A percentile compares a stretch with the other conserved stretches of the same genome.
phyloP scores from a whole-genome alignment of 805 yeast genomes.

The Hanseniaspora valbyensis region DNA sequence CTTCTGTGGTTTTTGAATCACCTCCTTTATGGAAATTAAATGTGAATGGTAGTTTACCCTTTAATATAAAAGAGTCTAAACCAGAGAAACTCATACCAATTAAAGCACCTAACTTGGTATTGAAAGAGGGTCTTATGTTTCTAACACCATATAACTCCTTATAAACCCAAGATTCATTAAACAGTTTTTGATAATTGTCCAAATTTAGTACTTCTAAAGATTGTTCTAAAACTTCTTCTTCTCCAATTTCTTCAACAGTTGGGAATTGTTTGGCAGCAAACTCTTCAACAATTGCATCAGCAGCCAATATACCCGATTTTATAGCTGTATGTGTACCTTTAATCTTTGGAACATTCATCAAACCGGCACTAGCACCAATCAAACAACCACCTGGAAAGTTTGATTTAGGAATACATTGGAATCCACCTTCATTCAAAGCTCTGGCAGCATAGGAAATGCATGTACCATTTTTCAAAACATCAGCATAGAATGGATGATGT shows the following conservation, averaged over 20 bases:
- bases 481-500: conserved; percentile 71
- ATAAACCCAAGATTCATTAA: conserved; percentile 72
- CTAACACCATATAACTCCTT: conserved; percentile 77
- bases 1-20: conserved; percentile 61
- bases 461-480: conserved; percentile 73
- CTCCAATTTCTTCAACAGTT: conserved; percentile 29
- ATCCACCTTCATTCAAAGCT: conserved; percentile 95
- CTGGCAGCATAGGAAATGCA: conserved; percentile 93
- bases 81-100: conserved; percentile 86
- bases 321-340: conserved; percentile 98
- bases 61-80: conserved; percentile 61
- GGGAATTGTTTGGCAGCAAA: conserved; percentile 35
- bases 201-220: conserved; percentile 37
- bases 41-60: conserved; percentile 84
- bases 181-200: conserved; percentile 48
- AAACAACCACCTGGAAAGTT: conserved; percentile 93
- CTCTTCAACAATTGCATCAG: conserved; percentile 60
- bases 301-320: conserved; percentile 91
- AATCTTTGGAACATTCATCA: conserved; percentile 92
- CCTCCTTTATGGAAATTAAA: conserved; percentile 48
- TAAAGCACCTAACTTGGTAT: conserved; percentile 56
- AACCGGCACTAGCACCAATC: conserved; percentile 94
- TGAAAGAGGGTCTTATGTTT: conserved; percentile 87
- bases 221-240: conserved; percentile 18
- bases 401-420: conserved; percentile 81